Base-by-base conservation (phyloP, 331 rosid genomes). In the Telfairia occidentalis region DNA sequence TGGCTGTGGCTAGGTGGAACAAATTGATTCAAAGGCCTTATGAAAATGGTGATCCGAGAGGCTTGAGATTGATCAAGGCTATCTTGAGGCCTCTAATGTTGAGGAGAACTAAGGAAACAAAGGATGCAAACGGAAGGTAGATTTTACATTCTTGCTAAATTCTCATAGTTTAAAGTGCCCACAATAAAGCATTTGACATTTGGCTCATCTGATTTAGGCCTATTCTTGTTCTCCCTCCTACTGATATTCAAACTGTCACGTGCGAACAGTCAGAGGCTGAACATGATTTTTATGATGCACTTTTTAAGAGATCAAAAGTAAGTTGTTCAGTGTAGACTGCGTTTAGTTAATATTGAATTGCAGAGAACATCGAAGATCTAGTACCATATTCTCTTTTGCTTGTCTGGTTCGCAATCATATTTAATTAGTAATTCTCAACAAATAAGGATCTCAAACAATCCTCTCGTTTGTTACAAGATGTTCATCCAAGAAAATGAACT, bases 191-290 rank as follows among this genome's bases (percentile, higher is more conserved):
- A 66, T 72, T 18, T 63, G 9, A 81, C 76, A 13, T 65, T 57
- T 53, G 52, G 32, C 70, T 38, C 57, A 35, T 78, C 37, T 69
- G 72, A 80, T 76, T 70, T 82, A 92, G 98, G 88, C 89, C 97
- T 45, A 90, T 92, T 76, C 97, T 92, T 40, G 81, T 82, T 71
- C 89, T 92, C 38, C 97, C 96, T 78, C 92, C 97, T 67, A 81
- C 87, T 58, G 96, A 92, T 73, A 75, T 88, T 76, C 87, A 87
- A 82, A 75, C 84, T 78, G 74, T 92, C 29, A 90, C 84, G 81
- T 92, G 98, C 76, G 85, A 86, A 43, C 96, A 89, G 78, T 86
- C 97, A 55, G 92, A 89, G 80, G 87, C 93, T 49, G 97, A 92
- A 67, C 89, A 59, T 43, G 96, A 92, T 77, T 92, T 90, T 37